Percentiles rank a stretch among this genome's conserved stretches.
Evolutionary conservation across 352 stramenopile species (phyloP).

Genomic region (Globisporangium okanoganense): DNA sequence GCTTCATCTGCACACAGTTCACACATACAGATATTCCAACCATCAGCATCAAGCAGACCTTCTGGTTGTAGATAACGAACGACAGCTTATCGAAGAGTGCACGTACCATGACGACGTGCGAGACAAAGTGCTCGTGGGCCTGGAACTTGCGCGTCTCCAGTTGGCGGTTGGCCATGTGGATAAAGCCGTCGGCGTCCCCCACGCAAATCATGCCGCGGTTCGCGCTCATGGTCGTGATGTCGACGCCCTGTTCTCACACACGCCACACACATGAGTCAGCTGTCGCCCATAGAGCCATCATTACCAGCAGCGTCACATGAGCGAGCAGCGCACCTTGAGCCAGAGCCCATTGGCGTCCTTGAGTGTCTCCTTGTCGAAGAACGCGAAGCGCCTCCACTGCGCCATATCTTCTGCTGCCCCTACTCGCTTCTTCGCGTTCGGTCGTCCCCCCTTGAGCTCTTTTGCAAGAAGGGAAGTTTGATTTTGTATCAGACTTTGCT

Average conservation of each 20-base stretch:
- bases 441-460: slow-evolving; percentile 10
- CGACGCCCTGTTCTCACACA: slow-evolving; percentile 49
- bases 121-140: slow-evolving; percentile 84
- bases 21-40: neutral
- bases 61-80: neutral
- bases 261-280: slow-evolving; percentile 6
- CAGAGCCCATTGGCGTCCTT: slow-evolving; percentile 78
- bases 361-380: slow-evolving; percentile 88
- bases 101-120: slow-evolving; percentile 84
- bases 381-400: slow-evolving; percentile 87
- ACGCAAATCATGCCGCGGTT: slow-evolving; percentile 85
- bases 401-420: slow-evolving; percentile 41
- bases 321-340: slow-evolving; percentile 60
- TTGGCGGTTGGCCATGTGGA: slow-evolving; percentile 82
- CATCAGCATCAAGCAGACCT: neutral
- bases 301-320: neutral
- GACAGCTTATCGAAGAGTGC: neutral
- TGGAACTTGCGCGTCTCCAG: slow-evolving; percentile 82
- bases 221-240: slow-evolving; percentile 84
- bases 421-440: slow-evolving; percentile 3
- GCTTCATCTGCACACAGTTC: slow-evolving; percentile 62
- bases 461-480: slow-evolving; percentile 2
- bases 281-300: neutral
- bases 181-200: slow-evolving; percentile 76
- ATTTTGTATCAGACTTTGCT: neutral